Base-by-base conservation (phyloP, 257 asterid species). In the Fraxinus anomala region DNA sequence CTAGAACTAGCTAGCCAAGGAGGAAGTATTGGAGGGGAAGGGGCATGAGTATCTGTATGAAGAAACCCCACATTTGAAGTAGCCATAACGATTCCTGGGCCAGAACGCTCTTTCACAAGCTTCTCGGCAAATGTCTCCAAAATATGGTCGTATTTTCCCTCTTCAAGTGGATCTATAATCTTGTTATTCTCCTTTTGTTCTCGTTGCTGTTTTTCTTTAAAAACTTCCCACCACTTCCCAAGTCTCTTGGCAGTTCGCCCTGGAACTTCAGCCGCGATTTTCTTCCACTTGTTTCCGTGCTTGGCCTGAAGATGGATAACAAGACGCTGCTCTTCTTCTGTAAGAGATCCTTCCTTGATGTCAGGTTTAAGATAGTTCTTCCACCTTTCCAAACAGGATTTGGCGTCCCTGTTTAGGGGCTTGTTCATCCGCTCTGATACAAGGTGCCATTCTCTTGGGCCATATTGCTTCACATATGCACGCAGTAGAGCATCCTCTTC, bases 231-330 rank as follows among this genome's bases (percentile, higher is more conserved):
- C 86, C 84, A 84, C 82, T 86, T 84, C 0, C 83, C 88, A 5
- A 82, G 73, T 61, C 88, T 21, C 8, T 84, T 82, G 3, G 88
- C 85, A 13, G 85, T 87, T 73, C 85, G 65, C 12, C 87, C 90
- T 0, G 85, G 95, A 31, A 93, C 89, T 72, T 92, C 89, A 79
- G 94, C 89, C 0, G 98, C 94, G 61, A 91, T 89, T 42, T 88
- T 89, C 82, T 88, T 92, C 97, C 97, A 87, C 77, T 92, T 92
- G 86, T 90, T 94, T 23, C 96, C 95, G 89, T 86, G 85, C 11
- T 86, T 83, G 17, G 92, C 83, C 28, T 88, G 89, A n/a, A 92
- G 82, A 33, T 68, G 83, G 76, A 93, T 89, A 26, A 93, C 92
- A 0, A 90, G 88, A 8, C 75, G 74, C 80, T 82, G 85, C 51